Conservation (phyloP, 2,329 filamentous ascomycete species). For the Stagonosporopsis rhizophila region DNA sequence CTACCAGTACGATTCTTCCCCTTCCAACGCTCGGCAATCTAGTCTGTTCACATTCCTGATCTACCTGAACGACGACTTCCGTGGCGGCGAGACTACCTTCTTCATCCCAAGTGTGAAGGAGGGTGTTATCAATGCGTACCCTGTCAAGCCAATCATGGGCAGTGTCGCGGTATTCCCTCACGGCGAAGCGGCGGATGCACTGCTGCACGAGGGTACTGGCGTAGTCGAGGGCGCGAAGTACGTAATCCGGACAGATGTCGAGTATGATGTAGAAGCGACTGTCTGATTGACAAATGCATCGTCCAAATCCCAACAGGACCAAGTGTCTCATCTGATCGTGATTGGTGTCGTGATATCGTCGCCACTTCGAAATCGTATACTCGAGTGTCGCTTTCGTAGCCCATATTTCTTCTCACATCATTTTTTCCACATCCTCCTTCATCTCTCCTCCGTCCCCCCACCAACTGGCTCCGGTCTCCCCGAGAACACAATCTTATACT, state of each 20-base stretch:
- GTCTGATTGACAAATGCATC: conserved; percentile 7
- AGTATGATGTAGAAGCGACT: conserved; percentile 65
- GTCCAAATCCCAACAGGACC: background rate
- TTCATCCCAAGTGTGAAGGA: conserved; percentile 71
- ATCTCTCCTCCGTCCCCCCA: conserved; percentile 29
- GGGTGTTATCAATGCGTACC: conserved; percentile 72
- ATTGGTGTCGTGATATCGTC: conserved; percentile 2
- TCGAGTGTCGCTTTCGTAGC: no score
- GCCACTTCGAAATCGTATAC: background rate
- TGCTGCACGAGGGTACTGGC: conserved; percentile 74
- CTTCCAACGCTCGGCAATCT: conserved; percentile 65
- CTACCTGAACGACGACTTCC: conserved; percentile 75
- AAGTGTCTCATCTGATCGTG: background rate
- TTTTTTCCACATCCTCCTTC: background rate
- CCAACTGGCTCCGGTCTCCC: conserved; percentile 82
- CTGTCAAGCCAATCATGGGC: conserved; percentile 72
- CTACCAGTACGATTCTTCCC: conserved; percentile 73
- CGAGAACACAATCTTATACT: conserved; percentile 85
- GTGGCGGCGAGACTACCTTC: conserved; percentile 74
- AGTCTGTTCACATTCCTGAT: conserved; percentile 74
- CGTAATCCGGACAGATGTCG: conserved; percentile 73
- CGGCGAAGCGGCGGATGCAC: conserved; percentile 68
- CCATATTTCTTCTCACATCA: background rate
- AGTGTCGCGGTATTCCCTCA: conserved; percentile 73
- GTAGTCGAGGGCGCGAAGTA: conserved; percentile 72